Evolutionary conservation across 2,329 filamentous ascomycete species (phyloP), one percentile per base, ranked within the genome.

Genomic region (Dothistroma pini): DNA sequence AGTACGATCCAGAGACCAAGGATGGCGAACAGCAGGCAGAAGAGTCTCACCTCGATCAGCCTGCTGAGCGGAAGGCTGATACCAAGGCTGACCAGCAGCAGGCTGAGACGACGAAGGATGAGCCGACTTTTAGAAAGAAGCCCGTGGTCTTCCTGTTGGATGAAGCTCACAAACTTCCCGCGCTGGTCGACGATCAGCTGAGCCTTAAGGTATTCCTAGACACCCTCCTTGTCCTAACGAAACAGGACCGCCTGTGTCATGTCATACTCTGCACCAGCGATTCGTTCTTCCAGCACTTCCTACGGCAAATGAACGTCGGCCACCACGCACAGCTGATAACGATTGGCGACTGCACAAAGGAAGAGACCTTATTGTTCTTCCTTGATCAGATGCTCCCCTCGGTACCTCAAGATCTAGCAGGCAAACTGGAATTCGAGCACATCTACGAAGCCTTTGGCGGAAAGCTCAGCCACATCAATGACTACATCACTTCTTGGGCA

Each of bases 281-380:
- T 32, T 60, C 63, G 1, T 66, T 66, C 57, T 66, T 66, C 32
- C 62, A 66, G 5, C 63, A 66, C n/a, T 66, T 66, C 16, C 59
- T 66, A 21, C 57, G 63, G 9, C 59, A 44, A n/a, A 66, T 66
- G 62, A 64, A 66, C 47, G 62, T 66, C 19, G 63, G 63, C 5
- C 63, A 66, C 25, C 63, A 66, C n/a, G 56, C 59, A 16, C 63
- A 63, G 34, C 56, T 66, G 11, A 57, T 66, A 10, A 66, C 63
- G 3, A 62, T 66, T 34, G 63, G 63, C 16, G 63, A 66, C 32
- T 63, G 59, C 34, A 58, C 63, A 2, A 58, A 60, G 21, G 59
- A 66, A 22, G 63, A 66, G 31, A 62, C 61, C 5, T 52, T 57
- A 22, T 31, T 53, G 2, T 66, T 60, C 44, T 64, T 64, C 49